Base-by-base conservation (phyloP, 176 grass and related monocot genomes). In the Bonia amplexicaulis region DNA sequence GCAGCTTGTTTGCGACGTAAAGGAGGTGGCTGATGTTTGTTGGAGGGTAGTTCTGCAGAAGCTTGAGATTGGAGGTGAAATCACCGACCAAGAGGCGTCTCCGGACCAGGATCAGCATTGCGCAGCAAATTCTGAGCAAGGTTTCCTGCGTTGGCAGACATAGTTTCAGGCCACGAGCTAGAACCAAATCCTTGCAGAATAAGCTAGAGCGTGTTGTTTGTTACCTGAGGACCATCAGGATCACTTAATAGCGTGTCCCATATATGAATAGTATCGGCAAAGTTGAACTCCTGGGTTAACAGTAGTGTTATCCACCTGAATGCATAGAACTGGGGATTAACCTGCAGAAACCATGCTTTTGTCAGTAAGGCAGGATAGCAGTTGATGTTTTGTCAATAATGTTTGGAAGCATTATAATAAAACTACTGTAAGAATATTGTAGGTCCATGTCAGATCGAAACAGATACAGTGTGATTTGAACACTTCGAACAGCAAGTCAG, bases 261-360 rank as follows among this genome's bases (percentile, higher is more conserved):
- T n/a, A 97, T 97, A 54, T 97, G 93, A 80, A 97, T 90, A 39
- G 46, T 90, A 74, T 97, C 95, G 6, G 93, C 95, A 7, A 97
- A 97, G 73, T 95, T 95, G 82, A 95, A 95, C 72, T 97, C 95
- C 88, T 97, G 93, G 42, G 93, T 91, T 69, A 97, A 57, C 71
- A 95, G 89, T 26, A 95, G 82, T 2, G 95, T 95, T 77, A 97
- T 95, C 93, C 93, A 97, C 87, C 95, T 93, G 82, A 97, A 97
- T 33, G 93, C 95, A 29, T 93, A 95, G 80, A 93, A 97, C 59
- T 95, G 95, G 35, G 93, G 95, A 92, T 97, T 90, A 66, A 93
- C 89, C 95, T 95, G 86, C 49, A 88, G 76, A 81, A 57, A 87
- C 35, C 49, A 90, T 46, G n/a, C 12, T 83, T 66, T 26, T 73